Base-by-base conservation (phyloP, 2,329 filamentous ascomycete species). In the Cyclaneusma minus region DNA sequence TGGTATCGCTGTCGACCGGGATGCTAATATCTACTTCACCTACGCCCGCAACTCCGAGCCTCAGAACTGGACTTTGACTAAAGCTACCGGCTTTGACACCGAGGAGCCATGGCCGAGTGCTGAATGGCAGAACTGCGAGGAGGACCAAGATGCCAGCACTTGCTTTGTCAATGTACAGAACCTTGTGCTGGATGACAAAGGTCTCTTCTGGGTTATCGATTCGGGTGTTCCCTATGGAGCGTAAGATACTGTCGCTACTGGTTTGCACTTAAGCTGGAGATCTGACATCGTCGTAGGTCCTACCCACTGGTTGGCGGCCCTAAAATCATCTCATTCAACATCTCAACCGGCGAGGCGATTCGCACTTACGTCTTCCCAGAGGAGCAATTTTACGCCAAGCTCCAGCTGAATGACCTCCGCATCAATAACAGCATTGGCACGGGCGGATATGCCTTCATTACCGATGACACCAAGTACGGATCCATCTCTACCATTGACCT, bases 91-190 rank as follows among this genome's bases (percentile, higher is more conserved):
- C 16, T 56, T 52, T 42, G 45, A 44, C 22, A 39, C 39, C 21
- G 53, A 56, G 32, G 31, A 42, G 24, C 50, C 54, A 1, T 56
- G 52, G 52, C 52, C 52, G 1, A 46, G 43, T 17, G 50, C 51
- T 13, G 38, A 36, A 7, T 52, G 54, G 5, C 54, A 56, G 35
- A 55, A 52, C 24, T 55, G 52, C 31, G 47, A 24, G 2, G 13
- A 36, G 0, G 42, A 38, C 5, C 52, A 56, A 30, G 46, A 56
- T 27, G 44, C 42, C 9, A 47, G 48, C 22, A 50, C 48, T 4
- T 58, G 54, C 41, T 58, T 58, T 40, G 46, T 56, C 40, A 58
- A 58, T 27, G 50, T 56, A 4, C 54, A 56, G 34, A 58, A 56
- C 24, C 43, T 56, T n/a, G 48, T 57, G 6, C 42, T 54, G 7